Evolutionary conservation across 345 rosid species (phyloP).

Genomic region (Streptanthus diversifolius): DNA sequence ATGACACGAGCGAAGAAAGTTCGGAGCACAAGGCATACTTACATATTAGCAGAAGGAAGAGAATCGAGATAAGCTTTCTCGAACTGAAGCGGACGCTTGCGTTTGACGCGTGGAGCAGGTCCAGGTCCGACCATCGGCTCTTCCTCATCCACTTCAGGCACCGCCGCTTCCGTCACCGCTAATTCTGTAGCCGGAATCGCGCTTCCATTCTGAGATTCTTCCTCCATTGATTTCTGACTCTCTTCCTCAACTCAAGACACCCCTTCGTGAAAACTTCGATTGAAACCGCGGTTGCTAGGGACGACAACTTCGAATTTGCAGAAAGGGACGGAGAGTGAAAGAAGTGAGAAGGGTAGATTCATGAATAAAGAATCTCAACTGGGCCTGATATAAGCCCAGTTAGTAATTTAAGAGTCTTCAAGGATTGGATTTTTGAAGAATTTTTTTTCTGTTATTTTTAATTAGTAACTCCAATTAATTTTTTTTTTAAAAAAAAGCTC

Average conservation of each 20-base stretch:
- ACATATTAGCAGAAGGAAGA: slow-evolving; percentile 90
- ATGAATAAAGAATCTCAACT: not conserved
- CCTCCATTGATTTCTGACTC: slow-evolving; percentile 42
- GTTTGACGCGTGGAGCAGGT: slow-evolving; percentile 65
- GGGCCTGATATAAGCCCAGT: not conserved
- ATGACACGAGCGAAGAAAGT: too few species aligned
- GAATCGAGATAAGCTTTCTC: slow-evolving; percentile 86
- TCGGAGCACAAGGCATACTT: not conserved
- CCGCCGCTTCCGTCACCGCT: slow-evolving; percentile 6
- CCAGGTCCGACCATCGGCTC: slow-evolving; percentile 66
- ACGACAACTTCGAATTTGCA: not conserved
- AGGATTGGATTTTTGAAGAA: too few species aligned
- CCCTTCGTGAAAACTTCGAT: slow-evolving; percentile 3
- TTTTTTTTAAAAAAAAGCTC: too few species aligned
- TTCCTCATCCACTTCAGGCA: slow-evolving; percentile 39
- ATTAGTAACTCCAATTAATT: too few species aligned
- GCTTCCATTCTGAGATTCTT: slow-evolving; percentile 42
- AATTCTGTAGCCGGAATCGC: slow-evolving; percentile 20
- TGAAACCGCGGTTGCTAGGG: slow-evolving; percentile 9
- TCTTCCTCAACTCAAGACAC: not conserved
- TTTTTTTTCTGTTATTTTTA: too few species aligned
- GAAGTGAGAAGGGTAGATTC: not conserved
- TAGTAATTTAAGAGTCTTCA: too few species aligned
- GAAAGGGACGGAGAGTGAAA: not conserved
- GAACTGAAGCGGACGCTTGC: slow-evolving; percentile 90